A percentile compares a stretch with the other conserved stretches of the same genome.
These are phyloP conservation scores for Sanghuangporus baumii DNA, from an alignment of 1,284 basidiomycete species.

Conservation along the genomic window DNA sequence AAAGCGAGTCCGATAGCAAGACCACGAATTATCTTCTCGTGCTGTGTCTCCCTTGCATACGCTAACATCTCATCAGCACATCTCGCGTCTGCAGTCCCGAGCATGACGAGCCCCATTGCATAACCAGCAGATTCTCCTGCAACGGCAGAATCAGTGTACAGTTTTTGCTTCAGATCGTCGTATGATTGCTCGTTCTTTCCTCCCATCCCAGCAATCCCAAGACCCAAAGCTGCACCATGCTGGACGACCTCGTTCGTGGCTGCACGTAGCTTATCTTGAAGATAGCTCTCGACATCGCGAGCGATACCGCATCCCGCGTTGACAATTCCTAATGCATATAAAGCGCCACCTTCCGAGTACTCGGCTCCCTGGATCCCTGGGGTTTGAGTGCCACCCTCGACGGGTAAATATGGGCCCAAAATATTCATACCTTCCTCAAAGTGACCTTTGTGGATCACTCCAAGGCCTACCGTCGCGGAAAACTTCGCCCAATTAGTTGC, in stretches of 20 bases:
- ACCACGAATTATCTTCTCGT: conserved; percentile 97
- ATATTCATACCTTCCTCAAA: conserved; percentile 89
- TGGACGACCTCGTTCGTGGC: conserved; percentile 81
- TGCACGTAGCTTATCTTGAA: conserved; percentile 71
- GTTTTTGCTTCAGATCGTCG: conserved; percentile 81
- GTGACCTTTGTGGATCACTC: conserved; percentile 95
- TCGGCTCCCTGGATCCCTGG: conserved; percentile 65
- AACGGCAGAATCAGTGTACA: conserved; percentile 91
- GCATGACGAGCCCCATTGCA: conserved; percentile 95
- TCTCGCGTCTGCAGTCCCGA: conserved; percentile 77
- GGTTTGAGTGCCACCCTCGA: conserved; percentile 55
- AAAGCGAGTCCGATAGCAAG: conserved; percentile 88
- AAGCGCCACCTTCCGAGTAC: conserved; percentile 89
- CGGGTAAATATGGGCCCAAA: conserved; percentile 90
- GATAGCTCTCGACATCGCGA: conserved; percentile 63
- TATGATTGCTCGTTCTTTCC: conserved; percentile 85
- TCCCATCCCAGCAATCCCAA: conserved; percentile 91
- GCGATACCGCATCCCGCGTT: conserved; percentile 83
- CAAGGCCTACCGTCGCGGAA: conserved; percentile 90
- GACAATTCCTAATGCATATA: conserved; percentile 92
- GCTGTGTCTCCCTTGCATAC: conserved; percentile 93
- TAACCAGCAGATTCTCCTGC: conserved; percentile 93
- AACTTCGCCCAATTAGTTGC: conserved; percentile 98
- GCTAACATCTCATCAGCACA: conserved; percentile 89
- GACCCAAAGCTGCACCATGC: conserved; percentile 90